phyloP scores from a whole-genome alignment of 305 asterid species.

The Solanum aculeatissimum region DNA sequence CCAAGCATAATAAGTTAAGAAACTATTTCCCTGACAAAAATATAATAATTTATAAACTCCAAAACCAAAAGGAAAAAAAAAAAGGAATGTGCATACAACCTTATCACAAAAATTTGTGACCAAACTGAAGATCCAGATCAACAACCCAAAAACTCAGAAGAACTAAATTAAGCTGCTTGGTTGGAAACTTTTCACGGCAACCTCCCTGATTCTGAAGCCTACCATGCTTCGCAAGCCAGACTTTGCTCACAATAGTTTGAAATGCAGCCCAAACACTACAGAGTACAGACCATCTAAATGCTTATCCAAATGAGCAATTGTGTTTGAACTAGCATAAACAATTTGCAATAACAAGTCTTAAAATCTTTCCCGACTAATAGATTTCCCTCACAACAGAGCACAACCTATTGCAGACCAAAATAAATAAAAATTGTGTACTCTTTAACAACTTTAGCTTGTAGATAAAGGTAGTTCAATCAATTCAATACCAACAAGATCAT shows the following conservation, averaged over 20 bases:
- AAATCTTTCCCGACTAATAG: background rate
- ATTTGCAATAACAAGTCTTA: background rate
- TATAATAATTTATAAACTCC: background rate
- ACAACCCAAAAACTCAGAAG: background rate
- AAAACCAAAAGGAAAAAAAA: background rate
- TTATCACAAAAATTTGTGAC: background rate
- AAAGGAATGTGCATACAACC: background rate
- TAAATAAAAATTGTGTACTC: background rate
- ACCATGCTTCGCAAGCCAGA: background rate
- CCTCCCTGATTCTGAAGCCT: background rate
- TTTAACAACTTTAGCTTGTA: background rate
- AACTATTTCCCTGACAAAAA: background rate
- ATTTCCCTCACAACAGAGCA: background rate
- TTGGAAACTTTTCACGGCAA: background rate
- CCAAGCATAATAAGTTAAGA: background rate
- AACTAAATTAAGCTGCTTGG: background rate
- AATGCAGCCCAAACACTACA: background rate
- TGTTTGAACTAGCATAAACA: background rate
- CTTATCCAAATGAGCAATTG: background rate
- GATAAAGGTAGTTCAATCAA: background rate
- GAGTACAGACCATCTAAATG: background rate
- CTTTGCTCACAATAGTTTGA: background rate
- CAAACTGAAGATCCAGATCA: background rate
- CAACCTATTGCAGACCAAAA: background rate
- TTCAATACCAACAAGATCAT: background rate